Percentiles rank a stretch among this genome's conserved stretches.
Conservation (phyloP, 371 early-diverging fungal species). For the Mucor sp. region DNA sequence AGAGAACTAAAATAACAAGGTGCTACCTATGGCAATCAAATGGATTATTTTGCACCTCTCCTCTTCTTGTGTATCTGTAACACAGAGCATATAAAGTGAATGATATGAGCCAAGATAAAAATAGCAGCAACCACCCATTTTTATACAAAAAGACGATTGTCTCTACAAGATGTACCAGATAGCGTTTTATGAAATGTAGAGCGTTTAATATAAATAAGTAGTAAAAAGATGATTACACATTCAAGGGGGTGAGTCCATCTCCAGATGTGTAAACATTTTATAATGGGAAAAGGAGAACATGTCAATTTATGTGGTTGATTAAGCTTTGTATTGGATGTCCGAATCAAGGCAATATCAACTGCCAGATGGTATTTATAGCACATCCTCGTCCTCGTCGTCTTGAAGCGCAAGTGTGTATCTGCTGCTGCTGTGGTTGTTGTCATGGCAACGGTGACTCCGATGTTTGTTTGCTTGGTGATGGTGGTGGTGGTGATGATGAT, state of each 20-base stretch:
- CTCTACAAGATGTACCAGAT: too few species aligned
- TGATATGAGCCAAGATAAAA: constrained; percentile 1
- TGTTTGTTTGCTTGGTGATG: neutral
- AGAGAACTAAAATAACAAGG: neutral
- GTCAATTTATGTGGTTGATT: neutral
- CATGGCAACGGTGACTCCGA: neutral
- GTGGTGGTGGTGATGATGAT: neutral
- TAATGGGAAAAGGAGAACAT: neutral
- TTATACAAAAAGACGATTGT: constrained; percentile 1
- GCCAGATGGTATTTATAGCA: neutral
- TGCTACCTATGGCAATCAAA: neutral
- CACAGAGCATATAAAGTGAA: neutral
- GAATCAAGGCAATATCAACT: neutral
- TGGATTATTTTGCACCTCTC: neutral
- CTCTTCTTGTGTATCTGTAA: constrained; percentile 9
- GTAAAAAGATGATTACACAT: neutral
- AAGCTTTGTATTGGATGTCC: neutral
- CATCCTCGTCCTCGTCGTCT: neutral
- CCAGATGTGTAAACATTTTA: neutral
- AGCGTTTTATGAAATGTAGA: neutral
- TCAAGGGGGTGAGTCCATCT: neutral
- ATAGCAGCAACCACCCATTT: constrained; percentile 12
- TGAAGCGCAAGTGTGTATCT: neutral
- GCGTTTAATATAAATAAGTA: neutral
- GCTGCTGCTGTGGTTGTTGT: neutral